phyloP scores from a whole-genome alignment of 164 flowering plant genomes.

The Piper betle region DNA sequence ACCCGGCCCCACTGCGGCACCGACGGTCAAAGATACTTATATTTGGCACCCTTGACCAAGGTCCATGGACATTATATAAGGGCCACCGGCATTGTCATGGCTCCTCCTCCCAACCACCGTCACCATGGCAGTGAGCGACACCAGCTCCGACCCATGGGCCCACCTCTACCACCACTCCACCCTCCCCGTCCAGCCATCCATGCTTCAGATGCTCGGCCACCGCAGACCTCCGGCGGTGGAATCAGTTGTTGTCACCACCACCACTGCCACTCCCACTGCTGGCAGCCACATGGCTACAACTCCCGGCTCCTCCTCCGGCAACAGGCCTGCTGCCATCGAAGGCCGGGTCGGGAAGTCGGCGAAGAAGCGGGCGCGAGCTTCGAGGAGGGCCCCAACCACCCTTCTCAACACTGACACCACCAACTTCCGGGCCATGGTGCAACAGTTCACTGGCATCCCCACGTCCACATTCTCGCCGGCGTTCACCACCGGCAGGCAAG shows the following conservation, averaged over 20 bases:
- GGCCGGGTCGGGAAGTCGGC: conserved; percentile 43
- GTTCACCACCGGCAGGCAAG: background rate
- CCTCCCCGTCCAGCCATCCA: background rate
- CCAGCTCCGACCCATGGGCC: conserved; percentile 30
- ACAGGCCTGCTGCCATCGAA: conserved; percentile 11
- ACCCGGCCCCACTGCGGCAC: no score
- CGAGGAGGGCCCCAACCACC: conserved; percentile 58
- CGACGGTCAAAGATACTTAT: no score
- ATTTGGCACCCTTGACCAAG: no score
- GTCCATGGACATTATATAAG: no score
- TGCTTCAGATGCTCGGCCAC: background rate
- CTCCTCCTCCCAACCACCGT: background rate
- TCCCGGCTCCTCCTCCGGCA: background rate
- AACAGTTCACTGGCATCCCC: conserved; percentile 76
- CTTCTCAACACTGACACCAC: conserved; percentile 59
- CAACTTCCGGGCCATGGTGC: conserved; percentile 88
- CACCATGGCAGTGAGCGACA: conserved; percentile 14
- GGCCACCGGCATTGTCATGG: no score
- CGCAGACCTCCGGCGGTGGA: conserved; percentile 7
- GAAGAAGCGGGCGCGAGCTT: conserved; percentile 50
- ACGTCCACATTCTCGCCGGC: conserved; percentile 10
- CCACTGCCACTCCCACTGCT: background rate
- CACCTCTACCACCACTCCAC: conserved; percentile 18
- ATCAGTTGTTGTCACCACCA: conserved; percentile 9
- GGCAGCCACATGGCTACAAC: background rate